Evolutionary conservation across 2,329 filamentous ascomycete species (phyloP), one percentile per base, ranked within the genome.

Genomic region (Catunica adiposa): DNA sequence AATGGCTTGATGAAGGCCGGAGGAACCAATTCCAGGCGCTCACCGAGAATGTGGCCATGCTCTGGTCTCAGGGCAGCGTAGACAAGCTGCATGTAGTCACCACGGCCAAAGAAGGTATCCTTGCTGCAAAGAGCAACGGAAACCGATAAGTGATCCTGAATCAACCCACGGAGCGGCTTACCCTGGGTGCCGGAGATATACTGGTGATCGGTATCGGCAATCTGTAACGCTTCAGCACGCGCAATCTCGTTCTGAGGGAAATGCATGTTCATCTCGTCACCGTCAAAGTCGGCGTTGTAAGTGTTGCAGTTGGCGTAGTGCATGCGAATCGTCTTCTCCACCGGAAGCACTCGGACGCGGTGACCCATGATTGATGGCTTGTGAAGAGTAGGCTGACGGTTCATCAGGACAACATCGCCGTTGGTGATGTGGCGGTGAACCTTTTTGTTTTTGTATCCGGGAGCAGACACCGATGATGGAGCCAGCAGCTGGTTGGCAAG

Each of bases 231-330:
- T 70, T 98, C 92, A 1, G 90, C 86, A 62, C 92, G 79, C 15
- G 92, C 92, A 61, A 97, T 76, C 66, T 97, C 94, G 62, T 95
- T 97, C 63, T 98, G 92, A 1, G 92, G 92, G 65, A 98, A 97
- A 70, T 98, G 92, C 89, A 98, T 94, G 68, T 98, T 98, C 92
- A 98, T 98, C 69, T 98, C 92, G 66, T 98, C 92, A 68, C 92
- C 92, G 65, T 98, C 94, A 65, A 98, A 98, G 75, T 98, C 92
- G 31, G 92, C 92, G 63, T 98, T 98, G 75, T 98, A 98, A 0
- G 92, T 96, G 65, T 98, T 98, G 68, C 92, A 97, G 68, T 98
- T 98, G 63, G 92, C 90, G 70, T 98, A 98, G 72, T 98, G 92
- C 90, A 98, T 97, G 61, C 92, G 89, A 66, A 98, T 89, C 0